A percentile compares a stretch with the other conserved stretches of the same genome.
Evolutionary conservation across 495 filamentous ascomycete genomes (phyloP).

Genomic region (Penicillium parvum): DNA sequence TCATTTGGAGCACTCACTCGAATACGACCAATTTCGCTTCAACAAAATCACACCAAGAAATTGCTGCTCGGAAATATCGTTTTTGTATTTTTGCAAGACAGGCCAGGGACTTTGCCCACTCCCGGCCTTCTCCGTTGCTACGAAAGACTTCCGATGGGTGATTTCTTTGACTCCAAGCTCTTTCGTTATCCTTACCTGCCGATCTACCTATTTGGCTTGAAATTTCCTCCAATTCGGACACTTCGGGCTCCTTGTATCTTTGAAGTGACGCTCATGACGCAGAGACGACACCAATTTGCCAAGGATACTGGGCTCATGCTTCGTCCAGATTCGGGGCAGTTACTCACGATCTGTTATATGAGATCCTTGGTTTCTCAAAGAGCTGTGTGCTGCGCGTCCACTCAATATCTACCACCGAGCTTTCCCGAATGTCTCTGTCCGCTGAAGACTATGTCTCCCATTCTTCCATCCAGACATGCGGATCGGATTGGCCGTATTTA

Average conservation of each 20-base stretch:
- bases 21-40: too few species aligned
- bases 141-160: conserved; percentile 1
- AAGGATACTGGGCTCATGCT: conserved; percentile 20
- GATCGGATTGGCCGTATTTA: not conserved
- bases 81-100: too few species aligned
- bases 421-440: conserved; percentile 10
- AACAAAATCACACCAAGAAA: too few species aligned
- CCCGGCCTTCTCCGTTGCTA: too few species aligned
- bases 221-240: conserved; percentile 2
- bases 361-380: conserved; percentile 18
- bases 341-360: conserved; percentile 18
- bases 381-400: conserved; percentile 5
- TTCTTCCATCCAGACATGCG: conserved; percentile 7
- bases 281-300: conserved; percentile 3
- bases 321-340: conserved; percentile 17
- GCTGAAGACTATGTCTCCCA: not conserved
- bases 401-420: conserved; percentile 3
- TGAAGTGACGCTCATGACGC: conserved; percentile 7
- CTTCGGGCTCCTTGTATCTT: conserved; percentile 4
- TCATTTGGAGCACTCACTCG: too few species aligned
- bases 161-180: conserved; percentile 13
- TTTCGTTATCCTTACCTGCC: conserved; percentile 8
- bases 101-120: too few species aligned
- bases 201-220: conserved; percentile 19
- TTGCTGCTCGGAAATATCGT: too few species aligned